Evolutionary conservation across 2,329 filamentous ascomycete species (phyloP).

Genomic region (Mariannaea elegans): DNA sequence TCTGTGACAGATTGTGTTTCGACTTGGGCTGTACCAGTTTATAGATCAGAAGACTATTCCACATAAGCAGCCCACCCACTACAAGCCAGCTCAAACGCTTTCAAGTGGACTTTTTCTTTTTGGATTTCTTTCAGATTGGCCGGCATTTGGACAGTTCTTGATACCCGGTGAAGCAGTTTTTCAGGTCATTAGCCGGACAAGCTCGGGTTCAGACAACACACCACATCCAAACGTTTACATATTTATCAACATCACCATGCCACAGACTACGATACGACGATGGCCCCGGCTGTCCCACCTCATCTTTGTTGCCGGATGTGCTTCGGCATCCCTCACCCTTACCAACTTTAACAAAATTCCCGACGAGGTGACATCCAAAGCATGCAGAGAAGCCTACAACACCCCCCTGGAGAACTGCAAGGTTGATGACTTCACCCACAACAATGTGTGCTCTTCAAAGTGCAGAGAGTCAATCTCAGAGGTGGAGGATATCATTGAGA

Average conservation of each 20-base stretch:
- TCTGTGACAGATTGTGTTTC: constrained; percentile 37
- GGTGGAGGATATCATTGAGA: constrained; percentile 42
- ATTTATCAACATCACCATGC: constrained; percentile 10
- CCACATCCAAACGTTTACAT: constrained; percentile 3
- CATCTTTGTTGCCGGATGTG: constrained; percentile 33
- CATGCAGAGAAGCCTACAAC: constrained; percentile 54
- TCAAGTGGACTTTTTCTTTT: constrained; percentile 3
- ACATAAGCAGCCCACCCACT: not conserved
- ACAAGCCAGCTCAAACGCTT: constrained; percentile 17
- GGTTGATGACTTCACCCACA: constrained; percentile 47
- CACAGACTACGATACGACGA: constrained; percentile 29
- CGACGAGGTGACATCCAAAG: constrained; percentile 46
- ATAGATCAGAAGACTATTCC: constrained; percentile 30
- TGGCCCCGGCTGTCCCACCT: constrained; percentile 37
- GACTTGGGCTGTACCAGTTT: constrained; percentile 30
- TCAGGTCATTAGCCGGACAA: too few relatives aligned
- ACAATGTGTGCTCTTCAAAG: constrained; percentile 47
- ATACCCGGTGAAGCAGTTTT: not conserved
- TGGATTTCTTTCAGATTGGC: not conserved
- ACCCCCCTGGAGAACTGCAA: constrained; percentile 50
- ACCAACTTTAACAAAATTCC: constrained; percentile 53
- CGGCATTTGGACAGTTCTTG: not conserved
- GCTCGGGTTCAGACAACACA: not conserved
- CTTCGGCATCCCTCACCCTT: constrained; percentile 43
- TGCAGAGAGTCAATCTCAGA: constrained; percentile 45